Evolutionary conservation across 2,329 filamentous ascomycete genomes (phyloP), one percentile per base, ranked within the genome.

Genomic region (Akanthomyces dipterigenus): DNA sequence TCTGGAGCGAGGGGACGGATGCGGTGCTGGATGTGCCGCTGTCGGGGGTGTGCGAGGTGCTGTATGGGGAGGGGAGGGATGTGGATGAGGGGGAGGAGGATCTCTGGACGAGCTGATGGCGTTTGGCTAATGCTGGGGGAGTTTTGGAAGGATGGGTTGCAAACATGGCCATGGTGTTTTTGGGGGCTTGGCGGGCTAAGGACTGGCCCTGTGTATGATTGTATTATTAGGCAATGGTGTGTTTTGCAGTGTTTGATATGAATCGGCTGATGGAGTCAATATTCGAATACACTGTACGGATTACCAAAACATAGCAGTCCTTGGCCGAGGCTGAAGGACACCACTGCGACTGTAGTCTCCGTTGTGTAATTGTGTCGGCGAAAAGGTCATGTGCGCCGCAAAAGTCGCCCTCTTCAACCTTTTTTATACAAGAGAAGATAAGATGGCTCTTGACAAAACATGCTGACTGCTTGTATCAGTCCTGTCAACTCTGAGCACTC

Each of bases 11-110:
- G 68, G 92, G 95, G 20, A 99, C 95, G 0, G 95, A 99, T 79
- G 95, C 92, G 1, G 95, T 98, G 8, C 90, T 99, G 90, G 95
- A 99, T 76, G 88, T 99, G 54, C 95, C 95, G 8, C 83, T 98
- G 66, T 93, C 92, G 11, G 95, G 93, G 0, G 93, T 98, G 2
- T 98, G 93, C 71, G 93, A 99, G 77, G 87, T 99, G 38, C 72
- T 99, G 24, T 99, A 98, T 74, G 93, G 91, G 0, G 82, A 84
- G 72, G 77, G 69, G 64, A 76, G 67, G 62, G 73, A 72, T 18
- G 68, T 70, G 3, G 65, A 61, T 9, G 67, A 66, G 31, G 63
- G 51, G 1, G 69, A 70, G 11, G 67, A 69, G 1, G 53, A 48
- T 14, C 58, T 57, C 36, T 60, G 57, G 57, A 60, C 56, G 48